Conservation (phyloP, 2,329 filamentous ascomycete species). For the Ceratocystiopsis brevicomis region DNA sequence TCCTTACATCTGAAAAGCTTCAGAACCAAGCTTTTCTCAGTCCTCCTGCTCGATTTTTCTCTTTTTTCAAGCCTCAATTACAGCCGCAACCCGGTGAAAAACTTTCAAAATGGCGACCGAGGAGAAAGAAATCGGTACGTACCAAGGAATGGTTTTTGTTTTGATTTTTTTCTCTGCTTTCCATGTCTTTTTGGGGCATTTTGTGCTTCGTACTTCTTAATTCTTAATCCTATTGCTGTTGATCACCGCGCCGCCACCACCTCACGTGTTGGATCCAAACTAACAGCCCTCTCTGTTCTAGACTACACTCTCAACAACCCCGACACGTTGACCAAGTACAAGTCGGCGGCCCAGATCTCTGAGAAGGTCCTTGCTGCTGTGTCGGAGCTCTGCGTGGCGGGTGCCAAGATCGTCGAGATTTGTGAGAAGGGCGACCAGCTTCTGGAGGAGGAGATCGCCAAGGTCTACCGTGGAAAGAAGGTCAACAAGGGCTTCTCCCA, state of each 20-base stretch:
- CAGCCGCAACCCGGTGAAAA: too few relatives aligned
- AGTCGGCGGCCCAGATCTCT: slow-evolving; percentile 85
- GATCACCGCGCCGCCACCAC: too few relatives aligned
- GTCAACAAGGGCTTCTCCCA: slow-evolving; percentile 84
- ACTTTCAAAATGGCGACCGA: slow-evolving; percentile 16
- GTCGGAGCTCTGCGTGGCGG: slow-evolving; percentile 52
- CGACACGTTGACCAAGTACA: slow-evolving; percentile 96
- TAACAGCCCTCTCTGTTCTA: slow-evolving; percentile 17
- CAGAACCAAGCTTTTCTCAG: slow-evolving; percentile 1
- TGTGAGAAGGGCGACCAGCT: slow-evolving; percentile 94
- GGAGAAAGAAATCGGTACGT: slow-evolving; percentile 26
- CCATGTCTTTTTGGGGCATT: background rate
- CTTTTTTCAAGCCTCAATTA: background rate
- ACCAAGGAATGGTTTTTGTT: too few relatives aligned
- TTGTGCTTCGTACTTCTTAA: background rate
- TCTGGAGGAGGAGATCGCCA: slow-evolving; percentile 77
- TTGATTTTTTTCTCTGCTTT: background rate
- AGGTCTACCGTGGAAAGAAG: slow-evolving; percentile 98
- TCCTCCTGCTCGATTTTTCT: background rate
- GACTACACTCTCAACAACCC: slow-evolving; percentile 83
- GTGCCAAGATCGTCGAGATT: slow-evolving; percentile 80
- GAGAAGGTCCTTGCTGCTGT: slow-evolving; percentile 89
- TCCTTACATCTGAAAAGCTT: slow-evolving; percentile 1
- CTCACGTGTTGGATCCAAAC: background rate
- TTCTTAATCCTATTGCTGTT: background rate